Conservation (phyloP, 345 rosid genomes). For the Microcos paniculata region DNA sequence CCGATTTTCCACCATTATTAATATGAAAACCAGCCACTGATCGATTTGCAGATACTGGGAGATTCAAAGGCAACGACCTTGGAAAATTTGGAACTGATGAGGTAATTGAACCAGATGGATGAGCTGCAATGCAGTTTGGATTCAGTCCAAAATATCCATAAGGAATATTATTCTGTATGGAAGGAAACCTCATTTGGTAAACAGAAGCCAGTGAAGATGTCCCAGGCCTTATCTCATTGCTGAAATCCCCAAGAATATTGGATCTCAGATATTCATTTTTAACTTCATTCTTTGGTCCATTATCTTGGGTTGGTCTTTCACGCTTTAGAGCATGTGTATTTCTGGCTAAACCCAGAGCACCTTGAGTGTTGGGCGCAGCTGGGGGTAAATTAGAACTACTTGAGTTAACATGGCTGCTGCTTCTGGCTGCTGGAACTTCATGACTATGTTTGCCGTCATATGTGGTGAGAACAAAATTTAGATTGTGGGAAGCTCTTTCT, state of each 20-base stretch:
- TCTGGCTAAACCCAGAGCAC: slow-evolving; percentile 30
- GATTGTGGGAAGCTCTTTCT: slow-evolving; percentile 65
- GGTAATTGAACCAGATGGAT: slow-evolving; percentile 31
- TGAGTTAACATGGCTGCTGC: slow-evolving; percentile 36
- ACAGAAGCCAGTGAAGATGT: slow-evolving; percentile 34
- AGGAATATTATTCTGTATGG: slow-evolving; percentile 31
- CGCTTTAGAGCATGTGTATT: slow-evolving; percentile 30
- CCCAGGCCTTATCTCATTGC: slow-evolving; percentile 45
- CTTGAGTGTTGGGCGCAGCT: slow-evolving; percentile 24
- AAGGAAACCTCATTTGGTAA: slow-evolving; percentile 50
- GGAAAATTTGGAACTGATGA: slow-evolving; percentile 45
- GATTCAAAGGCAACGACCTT: slow-evolving; percentile 36
- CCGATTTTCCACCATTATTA: slow-evolving; percentile 18
- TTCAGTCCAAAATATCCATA: slow-evolving; percentile 38
- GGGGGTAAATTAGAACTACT: slow-evolving; percentile 22
- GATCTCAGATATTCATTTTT: slow-evolving; percentile 35
- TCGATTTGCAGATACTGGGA: slow-evolving; percentile 27
- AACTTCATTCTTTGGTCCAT: slow-evolving; percentile 38
- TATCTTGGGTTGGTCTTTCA: slow-evolving; percentile 41
- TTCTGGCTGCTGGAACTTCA: slow-evolving; percentile 67
- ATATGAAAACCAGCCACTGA: slow-evolving; percentile 30
- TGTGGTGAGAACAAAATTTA: slow-evolving; percentile 55
- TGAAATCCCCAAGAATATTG: slow-evolving; percentile 35
- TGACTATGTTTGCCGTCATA: slow-evolving; percentile 76
- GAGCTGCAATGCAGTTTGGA: slow-evolving; percentile 24